These are phyloP conservation scores for Hirsutella thompsonii DNA, from an alignment of 2,329 filamentous ascomycete species.

Conservation along the genomic window DNA sequence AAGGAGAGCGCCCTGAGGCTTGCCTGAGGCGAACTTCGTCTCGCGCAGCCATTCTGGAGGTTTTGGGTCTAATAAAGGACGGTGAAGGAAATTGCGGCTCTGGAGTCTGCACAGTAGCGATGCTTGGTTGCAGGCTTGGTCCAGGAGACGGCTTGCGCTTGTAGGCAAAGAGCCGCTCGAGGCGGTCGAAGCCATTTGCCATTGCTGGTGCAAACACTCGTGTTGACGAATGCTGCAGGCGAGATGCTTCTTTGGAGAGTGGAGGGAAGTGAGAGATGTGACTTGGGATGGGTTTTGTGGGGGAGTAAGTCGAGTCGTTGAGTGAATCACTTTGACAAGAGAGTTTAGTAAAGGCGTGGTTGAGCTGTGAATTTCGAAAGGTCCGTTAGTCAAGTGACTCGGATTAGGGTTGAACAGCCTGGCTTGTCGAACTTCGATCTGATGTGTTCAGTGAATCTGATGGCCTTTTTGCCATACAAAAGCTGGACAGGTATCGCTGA, in stretches of 20 bases:
- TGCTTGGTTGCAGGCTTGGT: slow-evolving; percentile 11
- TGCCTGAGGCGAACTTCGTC: slow-evolving; percentile 27
- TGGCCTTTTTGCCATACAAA: too few species aligned
- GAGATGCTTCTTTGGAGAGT: too few species aligned
- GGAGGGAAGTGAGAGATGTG: background rate
- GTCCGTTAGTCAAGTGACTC: too few species aligned
- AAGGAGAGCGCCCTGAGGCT: slow-evolving; percentile 15
- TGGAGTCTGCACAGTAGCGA: slow-evolving; percentile 8
- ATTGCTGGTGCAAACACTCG: slow-evolving; percentile 18
- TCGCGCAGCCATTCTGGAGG: slow-evolving; percentile 42
- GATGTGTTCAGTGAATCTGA: too few species aligned
- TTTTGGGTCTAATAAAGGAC: slow-evolving; percentile 43
- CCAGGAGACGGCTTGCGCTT: slow-evolving; percentile 23
- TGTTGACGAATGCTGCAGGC: too few species aligned
- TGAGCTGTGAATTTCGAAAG: too few species aligned
- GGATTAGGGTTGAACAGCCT: too few species aligned
- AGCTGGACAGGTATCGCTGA: too few species aligned
- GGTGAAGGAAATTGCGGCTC: slow-evolving; percentile 33
- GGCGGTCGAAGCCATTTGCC: slow-evolving; percentile 33
- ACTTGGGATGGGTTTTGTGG: background rate
- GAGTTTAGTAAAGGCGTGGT: too few species aligned
- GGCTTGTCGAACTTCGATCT: too few species aligned
- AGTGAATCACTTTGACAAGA: background rate
- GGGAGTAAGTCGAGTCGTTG: background rate
- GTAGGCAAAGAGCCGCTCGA: slow-evolving; percentile 39